Conservation (phyloP, 2,329 filamentous ascomycete genomes). For the Ophiostoma triangulosporum region DNA sequence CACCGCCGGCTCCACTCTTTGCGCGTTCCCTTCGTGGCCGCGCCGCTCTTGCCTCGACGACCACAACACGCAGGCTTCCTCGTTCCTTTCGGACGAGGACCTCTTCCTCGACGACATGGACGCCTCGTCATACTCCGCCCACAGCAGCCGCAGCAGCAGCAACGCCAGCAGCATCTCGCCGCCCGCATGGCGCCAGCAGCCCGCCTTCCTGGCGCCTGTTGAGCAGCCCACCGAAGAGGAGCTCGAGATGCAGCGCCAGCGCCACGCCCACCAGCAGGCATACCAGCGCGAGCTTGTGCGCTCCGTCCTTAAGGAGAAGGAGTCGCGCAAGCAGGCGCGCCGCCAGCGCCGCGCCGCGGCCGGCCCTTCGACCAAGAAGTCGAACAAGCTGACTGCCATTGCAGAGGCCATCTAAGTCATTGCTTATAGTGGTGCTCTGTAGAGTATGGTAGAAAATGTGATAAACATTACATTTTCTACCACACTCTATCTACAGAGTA, state of each 20-base stretch:
- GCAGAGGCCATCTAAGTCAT: slow-evolving; percentile 24
- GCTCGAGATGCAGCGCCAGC: slow-evolving; percentile 36
- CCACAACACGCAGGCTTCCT: slow-evolving; percentile 23
- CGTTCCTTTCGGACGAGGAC: slow-evolving; percentile 51
- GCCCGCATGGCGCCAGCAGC: slow-evolving; percentile 12
- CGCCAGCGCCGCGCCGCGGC: slow-evolving; percentile 18
- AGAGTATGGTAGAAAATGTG: no score
- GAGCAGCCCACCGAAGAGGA: slow-evolving; percentile 30
- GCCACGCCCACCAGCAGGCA: slow-evolving; percentile 35
- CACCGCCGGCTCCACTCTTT: slow-evolving; percentile 25
- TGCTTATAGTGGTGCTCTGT: no score
- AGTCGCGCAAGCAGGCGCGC: slow-evolving; percentile 32
- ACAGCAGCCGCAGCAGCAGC: slow-evolving; percentile 28
- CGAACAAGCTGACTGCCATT: slow-evolving; percentile 41
- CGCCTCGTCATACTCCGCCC: slow-evolving; percentile 24
- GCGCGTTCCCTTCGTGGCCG: slow-evolving; percentile 47
- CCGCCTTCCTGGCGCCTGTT: slow-evolving; percentile 12
- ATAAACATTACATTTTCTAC: no score
- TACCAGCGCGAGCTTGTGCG: slow-evolving; percentile 40
- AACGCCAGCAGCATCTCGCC: slow-evolving; percentile 31
- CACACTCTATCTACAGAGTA: no score
- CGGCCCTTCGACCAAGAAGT: slow-evolving; percentile 26
- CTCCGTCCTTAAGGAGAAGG: slow-evolving; percentile 39
- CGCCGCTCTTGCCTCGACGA: slow-evolving; percentile 36
- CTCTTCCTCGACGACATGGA: slow-evolving; percentile 37